These are phyloP conservation scores for Hemisphaericaspora subhashii DNA, from an alignment of 1,139 yeast genomes.

Conservation along the genomic window DNA sequence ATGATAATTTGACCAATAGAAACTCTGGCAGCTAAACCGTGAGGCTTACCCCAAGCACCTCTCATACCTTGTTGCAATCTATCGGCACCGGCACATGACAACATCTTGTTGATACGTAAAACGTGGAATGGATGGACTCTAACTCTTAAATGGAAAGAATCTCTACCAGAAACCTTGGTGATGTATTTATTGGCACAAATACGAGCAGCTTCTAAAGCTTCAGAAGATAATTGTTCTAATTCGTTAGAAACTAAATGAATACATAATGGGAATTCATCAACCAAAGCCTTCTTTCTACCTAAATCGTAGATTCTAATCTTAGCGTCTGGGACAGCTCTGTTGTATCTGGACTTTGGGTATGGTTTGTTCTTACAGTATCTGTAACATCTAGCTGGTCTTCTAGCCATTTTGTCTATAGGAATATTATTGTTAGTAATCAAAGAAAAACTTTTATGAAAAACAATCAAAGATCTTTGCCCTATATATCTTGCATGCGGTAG, in stretches of 20 bases:
- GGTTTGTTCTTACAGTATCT: constrained; percentile 99
- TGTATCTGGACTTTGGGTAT: constrained; percentile 99
- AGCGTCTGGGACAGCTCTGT: constrained; percentile 99
- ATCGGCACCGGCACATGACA: constrained; percentile 99
- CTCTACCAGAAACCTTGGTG: constrained; percentile 97
- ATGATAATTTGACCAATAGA: constrained; percentile 97
- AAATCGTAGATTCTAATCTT: constrained; percentile 98
- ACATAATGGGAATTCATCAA: constrained; percentile 99
- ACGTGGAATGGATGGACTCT: constrained; percentile 99
- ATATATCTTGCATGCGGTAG: no score
- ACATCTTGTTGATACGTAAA: constrained; percentile 99
- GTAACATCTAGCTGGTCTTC: constrained; percentile 99
- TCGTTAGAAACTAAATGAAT: constrained; percentile 99
- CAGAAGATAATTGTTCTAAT: constrained; percentile 98
- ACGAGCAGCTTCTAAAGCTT: constrained; percentile 99
- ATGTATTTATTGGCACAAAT: constrained; percentile 99
- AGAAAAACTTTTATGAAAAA: no score
- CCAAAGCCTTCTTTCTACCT: constrained; percentile 99
- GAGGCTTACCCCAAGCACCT: constrained; percentile 99
- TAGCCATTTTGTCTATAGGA: constrained; percentile 84
- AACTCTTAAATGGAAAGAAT: constrained; percentile 99
- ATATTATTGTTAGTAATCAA: constrained; percentile 35
- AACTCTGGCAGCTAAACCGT: constrained; percentile 99
- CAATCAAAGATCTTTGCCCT: no score
- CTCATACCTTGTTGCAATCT: constrained; percentile 99